A percentile compares a stretch with the other conserved stretches of the same genome.
Evolutionary conservation across 768 basidiomycete species (phyloP).

Genomic region (Coprinellus aureogranulatus): DNA sequence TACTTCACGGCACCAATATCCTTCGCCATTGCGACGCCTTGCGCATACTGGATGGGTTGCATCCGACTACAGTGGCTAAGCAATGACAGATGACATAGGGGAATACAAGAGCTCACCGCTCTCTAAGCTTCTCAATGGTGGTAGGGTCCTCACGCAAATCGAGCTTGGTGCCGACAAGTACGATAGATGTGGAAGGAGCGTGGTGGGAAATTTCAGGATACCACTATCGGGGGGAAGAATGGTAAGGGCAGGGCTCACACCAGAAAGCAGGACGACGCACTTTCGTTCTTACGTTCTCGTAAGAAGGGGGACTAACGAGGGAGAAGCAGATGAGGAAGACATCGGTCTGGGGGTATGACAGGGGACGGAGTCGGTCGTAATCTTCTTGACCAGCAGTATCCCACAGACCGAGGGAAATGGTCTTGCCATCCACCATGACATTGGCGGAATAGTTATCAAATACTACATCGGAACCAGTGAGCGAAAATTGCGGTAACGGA

Average conservation of each 20-base stretch:
- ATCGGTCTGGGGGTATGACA: slow-evolving; percentile 98
- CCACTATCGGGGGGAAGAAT: slow-evolving; percentile 55
- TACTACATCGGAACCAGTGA: slow-evolving; percentile 44
- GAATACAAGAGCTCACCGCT: slow-evolving; percentile 53
- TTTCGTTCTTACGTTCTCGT: slow-evolving; percentile 98
- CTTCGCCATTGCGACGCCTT: slow-evolving; percentile 86
- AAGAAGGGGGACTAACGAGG: slow-evolving; percentile 94
- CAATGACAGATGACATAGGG: slow-evolving; percentile 4
- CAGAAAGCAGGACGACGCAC: slow-evolving; percentile 40
- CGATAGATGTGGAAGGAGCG: slow-evolving; percentile 88
- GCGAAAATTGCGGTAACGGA: slow-evolving; percentile 6
- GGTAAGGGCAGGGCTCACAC: slow-evolving; percentile 8
- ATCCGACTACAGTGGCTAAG: slow-evolving; percentile 61
- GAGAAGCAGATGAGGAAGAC: slow-evolving; percentile 99
- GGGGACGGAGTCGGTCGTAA: slow-evolving; percentile 94
- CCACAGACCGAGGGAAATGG: slow-evolving; percentile 97
- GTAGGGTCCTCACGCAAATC: slow-evolving; percentile 94
- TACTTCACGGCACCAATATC: slow-evolving; percentile 97
- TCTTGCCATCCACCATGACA: slow-evolving; percentile 98
- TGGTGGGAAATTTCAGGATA: slow-evolving; percentile 97
- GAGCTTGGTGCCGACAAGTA: slow-evolving; percentile 95
- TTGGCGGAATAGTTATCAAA: slow-evolving; percentile 99
- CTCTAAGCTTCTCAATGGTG: slow-evolving; percentile 90
- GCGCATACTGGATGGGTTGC: slow-evolving; percentile 89
- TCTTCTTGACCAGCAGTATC: slow-evolving; percentile 99